phyloP scores from a whole-genome alignment of 176 grass and related monocot genomes.

The Rhynchospora breviuscula region DNA sequence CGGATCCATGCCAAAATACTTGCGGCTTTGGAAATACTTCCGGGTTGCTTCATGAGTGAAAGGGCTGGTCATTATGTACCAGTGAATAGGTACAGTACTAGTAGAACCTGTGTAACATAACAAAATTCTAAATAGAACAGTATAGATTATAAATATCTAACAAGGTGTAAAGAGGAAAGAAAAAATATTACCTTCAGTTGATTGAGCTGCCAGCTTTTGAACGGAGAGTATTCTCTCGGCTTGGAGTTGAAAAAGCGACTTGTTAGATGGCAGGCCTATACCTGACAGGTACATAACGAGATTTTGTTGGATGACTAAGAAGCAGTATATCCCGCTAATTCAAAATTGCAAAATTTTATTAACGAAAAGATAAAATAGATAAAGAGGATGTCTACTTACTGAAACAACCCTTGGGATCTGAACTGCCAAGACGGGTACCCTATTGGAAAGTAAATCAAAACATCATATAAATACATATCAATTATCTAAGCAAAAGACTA shows the following conservation, averaged over 20 bases:
- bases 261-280: slow-evolving; percentile 92
- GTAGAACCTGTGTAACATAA: slow-evolving; percentile 40
- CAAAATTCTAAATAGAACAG: not conserved
- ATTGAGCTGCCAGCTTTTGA: slow-evolving; percentile 93
- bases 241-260: slow-evolving; percentile 98
- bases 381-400: slow-evolving; percentile 62
- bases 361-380: not conserved
- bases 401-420: slow-evolving; percentile 95
- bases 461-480: not conserved
- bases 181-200: slow-evolving; percentile 58
- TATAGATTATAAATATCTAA: not conserved
- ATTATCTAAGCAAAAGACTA: not conserved
- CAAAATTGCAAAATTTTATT: not conserved
- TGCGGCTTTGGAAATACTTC: slow-evolving; percentile 84
- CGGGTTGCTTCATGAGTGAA: slow-evolving; percentile 76
- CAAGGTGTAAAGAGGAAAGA: not conserved
- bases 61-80: slow-evolving; percentile 99
- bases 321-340: not conserved
- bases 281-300: slow-evolving; percentile 35
- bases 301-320: slow-evolving; percentile 17
- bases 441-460: slow-evolving; percentile 20
- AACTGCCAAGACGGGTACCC: slow-evolving; percentile 87
- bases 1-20: slow-evolving; percentile 89
- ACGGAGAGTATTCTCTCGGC: slow-evolving; percentile 81
- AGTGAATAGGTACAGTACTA: slow-evolving; percentile 57